Evolutionary conservation across 73 alveolate genomes (phyloP), one percentile per base, ranked within the genome.

Genomic region (Tetrahymena malaccensis): DNA sequence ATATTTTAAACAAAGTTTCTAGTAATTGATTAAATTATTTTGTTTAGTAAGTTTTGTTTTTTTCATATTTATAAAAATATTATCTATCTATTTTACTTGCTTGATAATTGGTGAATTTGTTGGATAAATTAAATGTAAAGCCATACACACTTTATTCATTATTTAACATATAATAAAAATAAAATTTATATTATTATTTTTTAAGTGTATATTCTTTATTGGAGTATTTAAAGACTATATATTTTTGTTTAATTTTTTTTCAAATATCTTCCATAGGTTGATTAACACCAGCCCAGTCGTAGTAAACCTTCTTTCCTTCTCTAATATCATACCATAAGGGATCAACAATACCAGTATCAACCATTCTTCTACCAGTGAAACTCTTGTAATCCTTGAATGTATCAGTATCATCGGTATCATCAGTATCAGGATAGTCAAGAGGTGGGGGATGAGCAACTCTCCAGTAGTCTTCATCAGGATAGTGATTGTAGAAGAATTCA

Each of bases 401-500:
- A 55, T 95, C 97, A 35, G 97, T 95, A 95, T 95, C 97, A 93
- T 95, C 97, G 44, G 97, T 95, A 95, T 95, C 97, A 85, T 95
- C 97, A 89, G 95, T 89, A 95, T 95, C 97, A 34, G 97, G 97
- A 83, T 70, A 95, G 55, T 95, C 94, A 55, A 95, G 95, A 93
- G 97, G 97, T 31, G 97, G 97, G 35, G 97, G 97, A 55, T 95
- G 97, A 95, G 97, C 94, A 35, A 95, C 85, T 95, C 95, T 95
- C 97, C 97, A 95, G 38, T 85, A 94, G 89, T 95, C 97, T 85
- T 95, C 97, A 95, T 95, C 97, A 85, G 97, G 97, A 89, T 95
- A 95, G 43, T 93, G 94, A 55, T 95, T 37, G 33, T 95, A 95
- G 44, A 95, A 55, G 94, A 95, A 95, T 93, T 95, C 97, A 93